These are phyloP conservation scores for Didymosphaeria variabile DNA, from an alignment of 2,329 filamentous ascomycete species.

Conservation along the genomic window DNA sequence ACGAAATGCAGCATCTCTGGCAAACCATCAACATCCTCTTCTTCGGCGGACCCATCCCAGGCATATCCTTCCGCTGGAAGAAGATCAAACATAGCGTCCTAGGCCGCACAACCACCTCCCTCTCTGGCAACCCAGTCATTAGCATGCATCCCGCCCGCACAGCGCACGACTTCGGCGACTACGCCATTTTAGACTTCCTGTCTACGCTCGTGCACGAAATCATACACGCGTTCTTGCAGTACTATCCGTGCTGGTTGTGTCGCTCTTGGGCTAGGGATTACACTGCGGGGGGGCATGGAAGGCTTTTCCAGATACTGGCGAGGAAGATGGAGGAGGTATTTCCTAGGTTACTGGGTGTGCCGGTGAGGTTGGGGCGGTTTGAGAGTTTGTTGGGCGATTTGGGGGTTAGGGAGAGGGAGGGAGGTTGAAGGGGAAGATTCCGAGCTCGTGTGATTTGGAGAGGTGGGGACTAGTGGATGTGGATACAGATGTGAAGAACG, in stretches of 20 bases:
- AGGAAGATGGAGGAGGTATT: conserved; percentile 29
- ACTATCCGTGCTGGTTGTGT: conserved; percentile 25
- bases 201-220: conserved; percentile 30
- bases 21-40: conserved; percentile 7
- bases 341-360: conserved; percentile 21
- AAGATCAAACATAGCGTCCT: background rate
- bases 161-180: background rate
- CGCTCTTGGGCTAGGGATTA: conserved; percentile 19
- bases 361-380: conserved; percentile 26
- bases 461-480: conserved; percentile 7
- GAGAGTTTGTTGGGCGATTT: conserved; percentile 25
- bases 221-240: conserved; percentile 28
- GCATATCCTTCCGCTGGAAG: conserved; percentile 4
- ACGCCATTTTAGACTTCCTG: conserved; percentile 6
- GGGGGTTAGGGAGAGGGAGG: conserved; percentile 9
- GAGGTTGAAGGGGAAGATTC: conserved; percentile 8
- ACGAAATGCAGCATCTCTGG: conserved; percentile 10
- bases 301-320: conserved; percentile 30
- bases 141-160: background rate
- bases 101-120: background rate
- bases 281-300: conserved; percentile 24
- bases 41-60: conserved; percentile 8
- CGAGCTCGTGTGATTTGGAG: conserved; percentile 28
- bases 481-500: background rate
- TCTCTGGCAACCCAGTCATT: background rate